These are phyloP conservation scores for Lonicera japonica DNA, from an alignment of 129 eudicot species.

Conservation along the genomic window DNA sequence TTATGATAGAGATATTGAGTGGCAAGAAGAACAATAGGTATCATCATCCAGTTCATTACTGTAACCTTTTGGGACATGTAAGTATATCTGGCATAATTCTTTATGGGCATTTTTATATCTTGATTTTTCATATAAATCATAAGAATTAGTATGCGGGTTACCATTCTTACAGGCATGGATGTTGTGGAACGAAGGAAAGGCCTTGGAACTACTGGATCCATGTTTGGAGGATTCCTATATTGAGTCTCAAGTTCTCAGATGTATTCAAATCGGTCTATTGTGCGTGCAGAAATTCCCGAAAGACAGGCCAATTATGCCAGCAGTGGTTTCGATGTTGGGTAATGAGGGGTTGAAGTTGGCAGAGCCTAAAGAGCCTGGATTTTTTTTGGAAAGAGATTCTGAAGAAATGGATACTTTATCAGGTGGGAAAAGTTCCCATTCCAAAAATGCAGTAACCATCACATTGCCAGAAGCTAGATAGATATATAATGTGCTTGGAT, in stretches of 20 bases:
- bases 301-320: conserved; percentile 35
- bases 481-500: too few species aligned
- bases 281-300: conserved; percentile 35
- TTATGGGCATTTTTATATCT: background rate
- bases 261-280: conserved; percentile 32
- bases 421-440: background rate
- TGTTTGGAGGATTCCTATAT: conserved; percentile 10
- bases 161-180: conserved; percentile 29
- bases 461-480: conserved; percentile 3
- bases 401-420: background rate
- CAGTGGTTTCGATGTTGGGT: conserved; percentile 26
- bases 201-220: conserved; percentile 23
- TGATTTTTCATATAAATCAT: background rate
- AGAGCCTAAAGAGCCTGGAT: conserved; percentile 27
- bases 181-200: conserved; percentile 31
- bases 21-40: conserved; percentile 31
- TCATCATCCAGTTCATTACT: conserved; percentile 13
- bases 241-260: conserved; percentile 26
- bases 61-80: conserved; percentile 36
- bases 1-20: conserved; percentile 40
- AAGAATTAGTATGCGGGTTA: background rate
- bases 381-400: conserved; percentile 13
- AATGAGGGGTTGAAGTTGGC: conserved; percentile 13
- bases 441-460: background rate
- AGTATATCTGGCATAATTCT: background rate